A percentile compares a stretch with the other conserved stretches of the same genome.
These are phyloP conservation scores for Schizophyllum amplum DNA, from an alignment of 1,284 basidiomycete genomes.

Conservation along the genomic window DNA sequence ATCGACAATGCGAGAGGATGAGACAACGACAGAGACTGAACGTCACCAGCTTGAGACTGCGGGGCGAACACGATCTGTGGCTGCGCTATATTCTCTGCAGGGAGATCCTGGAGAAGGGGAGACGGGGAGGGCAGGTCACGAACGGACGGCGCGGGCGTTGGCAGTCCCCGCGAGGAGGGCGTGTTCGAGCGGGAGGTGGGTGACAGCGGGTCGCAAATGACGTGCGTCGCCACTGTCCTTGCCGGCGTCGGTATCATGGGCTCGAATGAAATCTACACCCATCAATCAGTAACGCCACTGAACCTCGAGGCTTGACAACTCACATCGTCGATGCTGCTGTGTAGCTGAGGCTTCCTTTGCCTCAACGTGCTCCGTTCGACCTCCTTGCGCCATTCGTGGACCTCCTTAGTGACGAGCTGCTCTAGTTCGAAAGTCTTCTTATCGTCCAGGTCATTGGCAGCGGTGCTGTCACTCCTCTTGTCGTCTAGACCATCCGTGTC, in stretches of 20 bases:
- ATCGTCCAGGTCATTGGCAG: neutral
- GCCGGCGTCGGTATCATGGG: constrained; percentile 42
- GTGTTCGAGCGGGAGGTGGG: constrained; percentile 22
- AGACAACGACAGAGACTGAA: constrained; percentile 1
- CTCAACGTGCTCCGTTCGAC: constrained; percentile 22
- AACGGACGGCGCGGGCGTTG: constrained; percentile 11
- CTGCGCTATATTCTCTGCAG: neutral
- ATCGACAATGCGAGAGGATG: neutral
- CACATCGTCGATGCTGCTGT: constrained; percentile 35
- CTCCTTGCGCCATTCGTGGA: constrained; percentile 44
- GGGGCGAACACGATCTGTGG: neutral
- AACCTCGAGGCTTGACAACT: constrained; percentile 12
- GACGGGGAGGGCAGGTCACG: constrained; percentile 1
- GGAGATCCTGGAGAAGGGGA: neutral
- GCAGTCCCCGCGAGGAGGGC: constrained; percentile 3
- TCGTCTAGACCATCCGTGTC: constrained; percentile 11
- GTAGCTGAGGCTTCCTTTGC: constrained; percentile 15
- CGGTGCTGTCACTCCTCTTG: neutral
- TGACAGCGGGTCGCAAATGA: constrained; percentile 23
- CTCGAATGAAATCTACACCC: constrained; percentile 29
- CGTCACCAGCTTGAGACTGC: neutral
- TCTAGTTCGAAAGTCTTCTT: constrained; percentile 39
- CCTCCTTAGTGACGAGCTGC: constrained; percentile 38
- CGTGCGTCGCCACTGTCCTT: constrained; percentile 31
- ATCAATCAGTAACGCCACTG: neutral